Evolutionary conservation across 192 early-diverging fungal species (phyloP).

Genomic region (Backusella macrospora): DNA sequence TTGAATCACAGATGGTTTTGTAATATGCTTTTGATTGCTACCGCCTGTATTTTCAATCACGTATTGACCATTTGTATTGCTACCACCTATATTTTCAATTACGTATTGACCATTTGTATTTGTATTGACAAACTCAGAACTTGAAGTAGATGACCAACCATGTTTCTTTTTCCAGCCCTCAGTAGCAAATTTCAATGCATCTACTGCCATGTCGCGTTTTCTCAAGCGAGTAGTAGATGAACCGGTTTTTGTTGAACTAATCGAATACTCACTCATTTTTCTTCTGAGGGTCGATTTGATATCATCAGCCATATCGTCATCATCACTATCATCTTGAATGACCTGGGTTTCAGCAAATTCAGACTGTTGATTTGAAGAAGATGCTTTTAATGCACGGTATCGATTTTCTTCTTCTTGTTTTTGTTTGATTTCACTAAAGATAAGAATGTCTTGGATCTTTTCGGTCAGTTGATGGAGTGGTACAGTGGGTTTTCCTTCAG

Average conservation of each 20-base stretch:
- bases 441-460: conserved; percentile 25
- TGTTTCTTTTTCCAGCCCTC: conserved; percentile 13
- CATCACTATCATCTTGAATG: not conserved
- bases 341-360: no score
- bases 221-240: not conserved
- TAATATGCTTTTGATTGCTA: not conserved
- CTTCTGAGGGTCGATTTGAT: not conserved
- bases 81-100: not conserved
- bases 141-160: conserved; percentile 8
- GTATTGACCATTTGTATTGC: not conserved
- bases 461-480: conserved; percentile 21
- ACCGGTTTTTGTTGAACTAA: not conserved
- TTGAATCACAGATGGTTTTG: not conserved
- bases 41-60: not conserved
- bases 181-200: conserved; percentile 18
- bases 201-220: conserved; percentile 19
- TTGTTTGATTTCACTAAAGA: conserved; percentile 20
- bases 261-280: conserved; percentile 14
- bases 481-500: not conserved
- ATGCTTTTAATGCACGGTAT: not conserved
- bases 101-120: not conserved
- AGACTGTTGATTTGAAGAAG: not conserved
- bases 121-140: conserved; percentile 8
- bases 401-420: conserved; percentile 1
- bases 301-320: conserved; percentile 1